These are phyloP conservation scores for Cercospora beticola DNA, from an alignment of 2,329 filamentous ascomycete genomes.

Conservation along the genomic window DNA sequence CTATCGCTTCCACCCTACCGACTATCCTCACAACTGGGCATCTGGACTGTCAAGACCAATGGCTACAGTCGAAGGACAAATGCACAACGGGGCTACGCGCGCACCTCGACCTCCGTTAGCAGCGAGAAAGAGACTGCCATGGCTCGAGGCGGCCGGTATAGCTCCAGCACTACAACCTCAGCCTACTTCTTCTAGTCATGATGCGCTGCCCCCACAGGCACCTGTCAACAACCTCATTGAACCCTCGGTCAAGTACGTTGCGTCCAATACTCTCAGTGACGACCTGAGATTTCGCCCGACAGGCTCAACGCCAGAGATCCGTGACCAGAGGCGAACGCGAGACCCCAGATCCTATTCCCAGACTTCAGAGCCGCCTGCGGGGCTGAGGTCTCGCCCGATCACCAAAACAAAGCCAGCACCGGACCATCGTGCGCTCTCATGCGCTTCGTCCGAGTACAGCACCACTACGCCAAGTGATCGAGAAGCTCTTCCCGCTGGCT, in stretches of 20 bases:
- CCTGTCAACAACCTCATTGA: background rate
- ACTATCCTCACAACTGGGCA: background rate
- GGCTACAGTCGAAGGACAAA: background rate
- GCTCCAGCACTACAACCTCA: background rate
- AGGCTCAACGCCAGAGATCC: conserved; percentile 25
- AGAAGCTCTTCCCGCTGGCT: conserved; percentile 9
- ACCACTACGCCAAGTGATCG: conserved; percentile 16
- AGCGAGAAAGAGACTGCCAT: conserved; percentile 31
- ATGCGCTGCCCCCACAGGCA: background rate
- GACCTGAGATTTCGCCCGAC: conserved; percentile 26
- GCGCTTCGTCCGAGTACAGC: conserved; percentile 34
- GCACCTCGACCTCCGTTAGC: background rate
- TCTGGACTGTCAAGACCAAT: background rate
- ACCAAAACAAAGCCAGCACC: conserved; percentile 1
- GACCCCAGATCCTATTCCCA: conserved; percentile 14
- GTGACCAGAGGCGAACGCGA: background rate
- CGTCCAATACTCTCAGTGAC: background rate
- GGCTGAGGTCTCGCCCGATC: background rate
- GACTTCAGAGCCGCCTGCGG: conserved; percentile 12
- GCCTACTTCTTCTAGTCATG: background rate
- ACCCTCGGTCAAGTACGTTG: background rate
- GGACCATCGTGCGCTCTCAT: conserved; percentile 4
- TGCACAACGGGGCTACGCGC: background rate
- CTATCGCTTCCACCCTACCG: background rate
- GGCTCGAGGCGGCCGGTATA: conserved; percentile 2